Conservation (phyloP, 2,329 filamentous ascomycete species). For the Boeremia lycopersici region DNA sequence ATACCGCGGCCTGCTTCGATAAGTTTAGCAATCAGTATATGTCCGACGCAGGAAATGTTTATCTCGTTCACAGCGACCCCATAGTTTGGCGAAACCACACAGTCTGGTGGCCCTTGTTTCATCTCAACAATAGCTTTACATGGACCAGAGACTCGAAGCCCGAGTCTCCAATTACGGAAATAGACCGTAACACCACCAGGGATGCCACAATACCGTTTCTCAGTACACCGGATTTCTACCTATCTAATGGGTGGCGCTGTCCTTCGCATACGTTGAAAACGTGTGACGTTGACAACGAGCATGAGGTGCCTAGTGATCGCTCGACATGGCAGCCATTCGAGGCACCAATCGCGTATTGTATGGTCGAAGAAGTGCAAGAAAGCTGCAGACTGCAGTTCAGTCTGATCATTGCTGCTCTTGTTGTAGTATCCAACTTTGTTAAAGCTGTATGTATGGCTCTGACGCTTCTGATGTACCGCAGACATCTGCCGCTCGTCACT, state of each 20-base stretch:
- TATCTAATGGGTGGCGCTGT: slow-evolving; percentile 22
- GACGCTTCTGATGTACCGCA: not conserved
- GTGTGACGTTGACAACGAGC: slow-evolving; percentile 7
- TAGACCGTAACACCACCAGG: not conserved
- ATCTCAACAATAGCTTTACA: not conserved
- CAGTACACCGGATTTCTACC: slow-evolving; percentile 9
- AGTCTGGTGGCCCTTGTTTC: slow-evolving; percentile 1
- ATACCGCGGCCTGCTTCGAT: slow-evolving; percentile 13
- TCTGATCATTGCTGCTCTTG: not conserved
- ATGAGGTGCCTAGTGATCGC: slow-evolving; percentile 12
- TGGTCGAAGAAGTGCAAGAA: slow-evolving; percentile 25
- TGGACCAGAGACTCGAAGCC: not conserved
- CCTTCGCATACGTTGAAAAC: slow-evolving; percentile 1
- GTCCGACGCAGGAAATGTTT: slow-evolving; percentile 18
- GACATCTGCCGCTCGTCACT: not conserved
- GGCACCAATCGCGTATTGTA: slow-evolving; percentile 22
- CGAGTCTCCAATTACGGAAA: too few relatives aligned
- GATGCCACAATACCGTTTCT: slow-evolving; percentile 1
- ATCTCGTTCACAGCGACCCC: slow-evolving; percentile 15
- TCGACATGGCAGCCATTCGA: slow-evolving; percentile 19
- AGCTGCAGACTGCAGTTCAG: slow-evolving; percentile 2
- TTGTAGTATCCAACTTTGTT: not conserved
- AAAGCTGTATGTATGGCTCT: slow-evolving; percentile 7
- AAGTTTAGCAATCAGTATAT: slow-evolving; percentile 20
- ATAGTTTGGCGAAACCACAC: slow-evolving; percentile 15